Conservation (phyloP, 257 asterid species). For the Fraxinus anomala region DNA sequence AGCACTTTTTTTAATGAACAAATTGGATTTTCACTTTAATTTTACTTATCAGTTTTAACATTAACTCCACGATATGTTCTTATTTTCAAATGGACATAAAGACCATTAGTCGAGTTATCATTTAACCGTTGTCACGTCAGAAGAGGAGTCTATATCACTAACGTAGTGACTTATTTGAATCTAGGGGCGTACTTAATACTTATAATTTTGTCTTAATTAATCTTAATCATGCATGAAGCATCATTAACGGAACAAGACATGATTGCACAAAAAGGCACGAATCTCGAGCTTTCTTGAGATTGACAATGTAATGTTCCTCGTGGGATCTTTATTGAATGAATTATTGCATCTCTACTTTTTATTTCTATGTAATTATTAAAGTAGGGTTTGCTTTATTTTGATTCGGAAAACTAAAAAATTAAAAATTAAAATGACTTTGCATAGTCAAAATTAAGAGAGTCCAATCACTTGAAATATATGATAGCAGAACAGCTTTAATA, state of each 20-base stretch:
- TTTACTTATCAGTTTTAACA: too few species aligned
- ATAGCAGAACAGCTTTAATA: constrained; percentile 8
- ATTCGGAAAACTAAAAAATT: not conserved
- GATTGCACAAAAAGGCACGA: constrained; percentile 45
- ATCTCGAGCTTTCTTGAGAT: constrained; percentile 65
- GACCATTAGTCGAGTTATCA: too few species aligned
- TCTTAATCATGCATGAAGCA: not conserved
- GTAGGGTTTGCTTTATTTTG: constrained; percentile 18
- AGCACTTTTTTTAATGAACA: too few species aligned
- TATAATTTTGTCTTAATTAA: not conserved
- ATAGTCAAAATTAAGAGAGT: constrained; percentile 16
- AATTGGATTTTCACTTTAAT: too few species aligned
- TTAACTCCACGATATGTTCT: too few species aligned
- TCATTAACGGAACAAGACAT: not conserved
- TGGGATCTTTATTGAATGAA: constrained; percentile 39
- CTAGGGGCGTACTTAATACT: not conserved
- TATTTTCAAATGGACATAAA: too few species aligned
- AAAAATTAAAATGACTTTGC: not conserved
- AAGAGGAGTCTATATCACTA: not conserved
- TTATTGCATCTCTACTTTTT: constrained; percentile 21
- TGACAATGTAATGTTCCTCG: constrained; percentile 43
- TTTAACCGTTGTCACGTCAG: not conserved
- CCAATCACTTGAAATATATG: constrained; percentile 11
- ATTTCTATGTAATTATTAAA: constrained; percentile 8
- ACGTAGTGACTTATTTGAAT: not conserved